Evolutionary conservation across 176 grass and related monocot species (phyloP), one percentile per base, ranked within the genome.

Genomic region (Alopecurus myosuroides): DNA sequence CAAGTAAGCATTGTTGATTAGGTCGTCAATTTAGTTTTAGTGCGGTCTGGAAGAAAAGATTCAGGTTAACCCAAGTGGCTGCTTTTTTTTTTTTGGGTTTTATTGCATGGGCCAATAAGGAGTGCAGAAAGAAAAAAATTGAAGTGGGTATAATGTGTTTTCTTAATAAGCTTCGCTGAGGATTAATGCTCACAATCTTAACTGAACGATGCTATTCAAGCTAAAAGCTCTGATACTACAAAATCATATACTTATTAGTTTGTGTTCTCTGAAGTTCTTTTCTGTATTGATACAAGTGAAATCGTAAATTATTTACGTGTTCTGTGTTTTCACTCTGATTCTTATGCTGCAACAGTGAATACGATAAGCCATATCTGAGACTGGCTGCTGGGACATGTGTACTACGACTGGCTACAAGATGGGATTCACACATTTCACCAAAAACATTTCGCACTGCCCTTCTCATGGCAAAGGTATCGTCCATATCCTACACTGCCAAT

Each of bases 401-500:
- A 80, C 90, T 98, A 74, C 88, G 50, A 41, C 81, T 98, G 66
- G 93, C 96, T 77, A 80, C 87, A 80, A 92, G 79, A 90, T 98
- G 96, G 96, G 93, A 98, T 90, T 83, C 89, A 40, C 86, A 92
- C 39, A 90, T 98, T 81, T 94, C 91, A 69, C 91, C 93, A 74
- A 88, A 95, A 57, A 80, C 90, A 65, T 95, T 98, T 75, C 88
- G 85, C 67, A 77, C 66, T 74, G 77, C 69, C 79, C 85, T 98
- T 89, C 88, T 93, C 83, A 89, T 90, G 64, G 89, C 93, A 74
- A 93, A 78, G 96, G 96, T 94, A 92, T 76, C 26, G 48, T 77
- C 48, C 70, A 61, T 70, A 77, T 76, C 61, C 61, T 82, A 89
- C 60, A 78, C 42, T 77, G 58, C 52, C 45, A 87, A 77, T 79